Base-by-base conservation (phyloP, 306 rosid species). In the Trifolium subterraneum region DNA sequence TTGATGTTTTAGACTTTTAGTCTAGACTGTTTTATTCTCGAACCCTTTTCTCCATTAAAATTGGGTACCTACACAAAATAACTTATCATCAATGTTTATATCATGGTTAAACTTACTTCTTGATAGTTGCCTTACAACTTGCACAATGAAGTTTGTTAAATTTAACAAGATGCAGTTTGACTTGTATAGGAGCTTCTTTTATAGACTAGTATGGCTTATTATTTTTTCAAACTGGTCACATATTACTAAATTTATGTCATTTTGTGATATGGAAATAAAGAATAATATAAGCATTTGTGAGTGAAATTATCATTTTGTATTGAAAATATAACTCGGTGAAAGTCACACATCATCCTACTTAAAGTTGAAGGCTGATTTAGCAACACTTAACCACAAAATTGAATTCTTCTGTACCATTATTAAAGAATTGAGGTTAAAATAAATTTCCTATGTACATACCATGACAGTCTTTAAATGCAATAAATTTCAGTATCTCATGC, bases 81-180 rank as follows among this genome's bases (percentile, higher is more conserved):
- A 41, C 36, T n/a, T 42, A 42, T 19, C 67, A 2, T 52, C 56
- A 38, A 25, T 41, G 12, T 18, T 52, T 69, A 22, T 55, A 44
- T 56, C 16, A 6, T 59, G 23, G 20, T 35, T 12, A 13, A 29
- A 11, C 48, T 42, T 42, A 65, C 60, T 61, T 61, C 61, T 73
- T 73, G 62, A 29, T 62, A 13, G 25, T 63, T 74, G n/a, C 39
- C 71, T 64, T 36, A 56, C 18, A 75, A 75, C 55, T 62, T 74
- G 29, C 45, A 25, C 47, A 29, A 31, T 10, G 55, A 27, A 55
- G 50, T 54, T 38, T 6, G 62, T 50, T 51, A 38, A 14, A 31
- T 62, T 42, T 56, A 67, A 29, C 27, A 68, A 20, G 51, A 44
- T 29, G 69, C 36, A 41, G 59, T 18, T 56, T 10, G 73, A 25